These are phyloP conservation scores for Rhodamnia argentea DNA, from an alignment of 345 rosid genomes.

Conservation along the genomic window DNA sequence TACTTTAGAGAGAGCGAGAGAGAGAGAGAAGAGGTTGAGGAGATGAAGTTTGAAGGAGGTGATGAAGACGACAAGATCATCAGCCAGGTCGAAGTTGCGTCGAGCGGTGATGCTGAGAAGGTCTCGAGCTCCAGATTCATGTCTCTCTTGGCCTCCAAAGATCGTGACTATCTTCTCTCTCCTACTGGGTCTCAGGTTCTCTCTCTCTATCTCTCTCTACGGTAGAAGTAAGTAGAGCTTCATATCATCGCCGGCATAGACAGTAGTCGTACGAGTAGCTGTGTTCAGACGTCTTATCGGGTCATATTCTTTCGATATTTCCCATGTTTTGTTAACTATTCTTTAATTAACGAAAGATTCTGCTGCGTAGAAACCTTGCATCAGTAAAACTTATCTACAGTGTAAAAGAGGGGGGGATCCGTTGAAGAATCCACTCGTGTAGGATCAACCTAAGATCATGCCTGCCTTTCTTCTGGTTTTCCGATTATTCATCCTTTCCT, in stretches of 20 bases:
- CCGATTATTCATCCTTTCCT: not conserved
- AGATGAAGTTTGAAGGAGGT: slow-evolving; percentile 1
- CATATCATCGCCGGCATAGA: not conserved
- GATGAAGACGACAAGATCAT: not conserved
- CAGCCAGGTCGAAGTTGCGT: slow-evolving; percentile 3
- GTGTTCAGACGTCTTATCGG: not conserved
- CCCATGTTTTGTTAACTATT: not conserved
- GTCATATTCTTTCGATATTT: not conserved
- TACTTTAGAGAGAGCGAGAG: not conserved
- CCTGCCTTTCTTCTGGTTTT: not conserved
- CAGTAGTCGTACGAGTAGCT: not conserved
- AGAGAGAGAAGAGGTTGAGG: not conserved
- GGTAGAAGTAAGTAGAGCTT: not conserved
- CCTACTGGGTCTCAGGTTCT: slow-evolving; percentile 27
- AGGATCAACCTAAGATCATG: not conserved
- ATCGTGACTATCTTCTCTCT: slow-evolving; percentile 46
- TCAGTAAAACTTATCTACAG: not conserved
- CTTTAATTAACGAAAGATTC: not conserved
- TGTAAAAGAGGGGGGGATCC: not conserved
- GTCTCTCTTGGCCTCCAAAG: slow-evolving; percentile 33
- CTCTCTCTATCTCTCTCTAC: not conserved
- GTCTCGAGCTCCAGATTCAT: slow-evolving; percentile 12
- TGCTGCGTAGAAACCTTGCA: not conserved
- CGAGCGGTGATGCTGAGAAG: not conserved
- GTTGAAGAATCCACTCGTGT: not conserved